A percentile compares a stretch with the other conserved stretches of the same genome.
Conservation (phyloP, 257 asterid species). For the Fraxinus quadrangulata region DNA sequence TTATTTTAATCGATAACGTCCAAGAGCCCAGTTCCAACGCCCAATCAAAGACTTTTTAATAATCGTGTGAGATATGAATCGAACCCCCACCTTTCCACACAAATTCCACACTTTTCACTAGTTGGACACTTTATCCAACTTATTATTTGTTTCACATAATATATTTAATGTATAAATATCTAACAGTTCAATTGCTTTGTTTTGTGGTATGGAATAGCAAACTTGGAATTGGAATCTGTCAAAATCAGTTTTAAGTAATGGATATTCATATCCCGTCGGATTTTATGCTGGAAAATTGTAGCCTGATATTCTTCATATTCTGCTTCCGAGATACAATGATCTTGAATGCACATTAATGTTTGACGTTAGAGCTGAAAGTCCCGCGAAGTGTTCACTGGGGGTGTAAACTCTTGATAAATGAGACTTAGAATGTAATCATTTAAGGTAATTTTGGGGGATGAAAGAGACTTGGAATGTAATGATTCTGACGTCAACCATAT, state of each 20-base stretch:
- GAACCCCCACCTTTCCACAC: too few relatives aligned
- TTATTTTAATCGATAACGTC: too few relatives aligned
- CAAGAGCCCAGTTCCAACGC: too few relatives aligned
- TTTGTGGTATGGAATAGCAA: conserved; percentile 10
- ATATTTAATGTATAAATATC: too few relatives aligned
- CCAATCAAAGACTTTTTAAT: too few relatives aligned
- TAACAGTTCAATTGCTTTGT: not conserved
- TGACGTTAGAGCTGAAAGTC: conserved; percentile 10
- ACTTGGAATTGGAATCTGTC: conserved; percentile 2
- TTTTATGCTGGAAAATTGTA: not conserved
- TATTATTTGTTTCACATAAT: too few relatives aligned
- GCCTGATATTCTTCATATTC: not conserved
- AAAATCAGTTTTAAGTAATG: too few relatives aligned
- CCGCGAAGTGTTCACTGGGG: not conserved
- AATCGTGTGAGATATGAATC: too few relatives aligned
- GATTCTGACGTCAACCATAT: not conserved
- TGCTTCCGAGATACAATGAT: conserved; percentile 1
- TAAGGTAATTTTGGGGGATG: not conserved
- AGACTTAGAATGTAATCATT: not conserved
- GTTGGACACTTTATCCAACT: too few relatives aligned
- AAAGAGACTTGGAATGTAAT: too few relatives aligned
- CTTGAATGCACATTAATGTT: not conserved
- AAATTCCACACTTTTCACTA: too few relatives aligned
- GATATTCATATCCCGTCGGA: not conserved
- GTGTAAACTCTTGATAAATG: not conserved